phyloP scores from a whole-genome alignment of 208 protist species.

The Willaertia magna region DNA sequence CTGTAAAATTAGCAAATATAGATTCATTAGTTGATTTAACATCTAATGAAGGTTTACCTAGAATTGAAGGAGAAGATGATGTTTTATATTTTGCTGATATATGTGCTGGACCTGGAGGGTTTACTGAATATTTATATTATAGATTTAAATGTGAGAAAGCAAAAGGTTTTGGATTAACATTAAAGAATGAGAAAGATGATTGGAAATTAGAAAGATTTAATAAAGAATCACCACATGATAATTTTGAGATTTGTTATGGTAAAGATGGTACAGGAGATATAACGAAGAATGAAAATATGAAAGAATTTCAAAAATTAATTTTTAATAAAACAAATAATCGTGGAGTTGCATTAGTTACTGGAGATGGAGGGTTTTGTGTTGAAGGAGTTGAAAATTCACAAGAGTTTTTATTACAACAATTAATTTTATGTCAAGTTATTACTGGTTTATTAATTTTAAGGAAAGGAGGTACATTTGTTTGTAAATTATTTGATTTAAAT shows the following conservation, averaged over 20 bases:
- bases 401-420: constrained; percentile 22
- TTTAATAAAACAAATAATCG: constrained; percentile 21
- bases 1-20: not conserved
- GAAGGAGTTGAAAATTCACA: constrained; percentile 24
- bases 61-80: not conserved
- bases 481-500: constrained; percentile 35
- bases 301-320: not conserved
- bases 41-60: not conserved
- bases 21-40: not conserved
- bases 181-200: constrained; percentile 25
- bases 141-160: not conserved
- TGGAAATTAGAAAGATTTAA: constrained; percentile 30
- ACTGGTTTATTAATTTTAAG: constrained; percentile 19
- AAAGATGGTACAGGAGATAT: constrained; percentile 29
- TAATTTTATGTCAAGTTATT: constrained; percentile 35
- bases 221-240: not conserved
- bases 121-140: constrained; percentile 6
- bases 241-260: not conserved
- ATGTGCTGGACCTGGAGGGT: constrained; percentile 7
- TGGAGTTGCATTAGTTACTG: constrained; percentile 24
- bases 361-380: constrained; percentile 26
- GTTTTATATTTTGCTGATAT: constrained; percentile 13
- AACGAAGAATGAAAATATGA: constrained; percentile 33
- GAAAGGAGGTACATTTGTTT: constrained; percentile 34
- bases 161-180: constrained; percentile 31